A percentile compares a stretch with the other conserved stretches of the same genome.
phyloP scores from a whole-genome alignment of 148 eudicot species.

The Pharnaceum exiguum region DNA sequence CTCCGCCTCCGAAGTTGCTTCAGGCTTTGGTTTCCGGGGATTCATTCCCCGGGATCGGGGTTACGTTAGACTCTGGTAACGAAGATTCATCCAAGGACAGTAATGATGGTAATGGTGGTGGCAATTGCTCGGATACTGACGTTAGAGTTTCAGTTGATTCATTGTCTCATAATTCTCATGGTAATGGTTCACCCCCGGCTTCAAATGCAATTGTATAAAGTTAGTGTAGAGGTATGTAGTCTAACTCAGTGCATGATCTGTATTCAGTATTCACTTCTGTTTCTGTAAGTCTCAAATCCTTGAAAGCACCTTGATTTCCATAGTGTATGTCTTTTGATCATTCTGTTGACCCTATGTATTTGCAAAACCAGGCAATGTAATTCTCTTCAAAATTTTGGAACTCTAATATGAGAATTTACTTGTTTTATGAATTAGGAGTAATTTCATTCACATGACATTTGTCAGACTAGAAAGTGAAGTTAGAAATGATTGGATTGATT shows the following conservation, averaged over 20 bases:
- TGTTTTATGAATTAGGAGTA: too few species aligned
- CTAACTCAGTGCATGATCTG: background rate
- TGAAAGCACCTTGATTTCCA: background rate
- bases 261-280: background rate
- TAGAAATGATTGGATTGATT: too few species aligned
- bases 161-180: constrained; percentile 8
- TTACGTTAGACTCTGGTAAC: constrained; percentile 30
- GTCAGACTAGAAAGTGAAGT: too few species aligned
- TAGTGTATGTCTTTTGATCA: too few species aligned
- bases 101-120: constrained; percentile 6
- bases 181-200: constrained; percentile 7
- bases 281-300: background rate
- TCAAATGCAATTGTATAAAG: constrained; percentile 4
- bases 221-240: background rate
- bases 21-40: constrained; percentile 81
- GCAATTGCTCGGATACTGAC: constrained; percentile 13
- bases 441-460: too few species aligned
- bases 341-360: too few species aligned
- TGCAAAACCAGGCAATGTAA: background rate
- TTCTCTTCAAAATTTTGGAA: too few species aligned
- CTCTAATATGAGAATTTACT: too few species aligned
- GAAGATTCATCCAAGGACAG: constrained; percentile 7
- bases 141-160: constrained; percentile 24
- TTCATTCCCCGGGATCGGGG: constrained; percentile 54
- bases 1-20: constrained; percentile 75